Evolutionary conservation across 371 early-diverging fungal genomes (phyloP).

Genomic region (Mortierella sp.): DNA sequence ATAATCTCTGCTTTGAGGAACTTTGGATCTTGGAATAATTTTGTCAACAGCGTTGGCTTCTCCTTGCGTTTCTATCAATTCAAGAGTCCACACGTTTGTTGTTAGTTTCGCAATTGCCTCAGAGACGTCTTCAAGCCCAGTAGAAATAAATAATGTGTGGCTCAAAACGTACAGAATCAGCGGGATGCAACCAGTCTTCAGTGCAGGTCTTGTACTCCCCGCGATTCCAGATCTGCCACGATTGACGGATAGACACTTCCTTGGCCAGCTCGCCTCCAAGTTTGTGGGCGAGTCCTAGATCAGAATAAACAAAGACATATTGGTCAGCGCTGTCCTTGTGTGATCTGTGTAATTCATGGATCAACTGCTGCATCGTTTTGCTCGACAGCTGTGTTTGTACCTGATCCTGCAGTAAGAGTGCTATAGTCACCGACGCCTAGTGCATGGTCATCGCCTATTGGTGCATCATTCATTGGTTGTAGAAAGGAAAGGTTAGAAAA

Average conservation of each 20-base stretch:
- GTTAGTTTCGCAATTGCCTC: background rate
- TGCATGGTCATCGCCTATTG: conserved; percentile 49
- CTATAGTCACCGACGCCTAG: conserved; percentile 49
- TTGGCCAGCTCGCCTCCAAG: conserved; percentile 38
- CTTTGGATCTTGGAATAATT: conserved; percentile 42
- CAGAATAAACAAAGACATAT: background rate
- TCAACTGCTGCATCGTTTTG: background rate
- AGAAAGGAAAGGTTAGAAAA: background rate
- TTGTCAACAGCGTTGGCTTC: conserved; percentile 36
- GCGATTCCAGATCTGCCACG: conserved; percentile 56
- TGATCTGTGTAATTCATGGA: background rate
- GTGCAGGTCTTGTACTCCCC: conserved; percentile 50
- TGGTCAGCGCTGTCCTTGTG: background rate
- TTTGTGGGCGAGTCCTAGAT: conserved; percentile 37
- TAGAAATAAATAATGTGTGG: background rate
- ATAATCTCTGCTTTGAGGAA: conserved; percentile 47
- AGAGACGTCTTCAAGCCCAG: too few species aligned
- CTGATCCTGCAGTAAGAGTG: conserved; percentile 39
- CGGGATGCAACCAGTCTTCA: conserved; percentile 57
- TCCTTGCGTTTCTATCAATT: conserved; percentile 38
- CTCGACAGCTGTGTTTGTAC: background rate
- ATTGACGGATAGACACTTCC: conserved; percentile 47
- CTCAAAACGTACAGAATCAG: conserved; percentile 41
- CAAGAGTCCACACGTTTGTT: background rate
- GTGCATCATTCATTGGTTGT: background rate